Conservation (phyloP, 2,329 filamentous ascomycete genomes). For the Pseudogymnoascus sp. region DNA sequence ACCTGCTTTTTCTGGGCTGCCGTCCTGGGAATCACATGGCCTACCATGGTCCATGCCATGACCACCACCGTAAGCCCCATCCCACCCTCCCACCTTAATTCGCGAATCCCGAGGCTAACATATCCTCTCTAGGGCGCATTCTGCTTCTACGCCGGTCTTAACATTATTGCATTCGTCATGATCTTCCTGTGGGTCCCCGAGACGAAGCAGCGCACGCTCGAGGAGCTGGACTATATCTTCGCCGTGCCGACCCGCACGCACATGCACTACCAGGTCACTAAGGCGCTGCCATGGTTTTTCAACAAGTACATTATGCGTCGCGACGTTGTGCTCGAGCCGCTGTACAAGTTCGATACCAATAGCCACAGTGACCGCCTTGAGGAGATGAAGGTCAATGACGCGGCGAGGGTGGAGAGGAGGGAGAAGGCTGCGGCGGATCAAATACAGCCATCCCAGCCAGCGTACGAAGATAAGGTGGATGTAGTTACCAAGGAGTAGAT, state of each 20-base stretch:
- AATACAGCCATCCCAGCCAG: not conserved
- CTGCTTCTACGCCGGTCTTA: slow-evolving; percentile 46
- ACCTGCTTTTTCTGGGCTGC: slow-evolving; percentile 55
- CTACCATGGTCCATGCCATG: slow-evolving; percentile 35
- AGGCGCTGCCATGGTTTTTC: slow-evolving; percentile 52
- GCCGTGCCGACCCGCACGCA: slow-evolving; percentile 19
- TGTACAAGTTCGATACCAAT: slow-evolving; percentile 42
- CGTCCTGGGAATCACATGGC: slow-evolving; percentile 47
- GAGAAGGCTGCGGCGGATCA: not conserved
- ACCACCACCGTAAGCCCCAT: slow-evolving; percentile 13
- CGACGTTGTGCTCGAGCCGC: slow-evolving; percentile 38
- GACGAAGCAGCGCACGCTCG: slow-evolving; percentile 40
- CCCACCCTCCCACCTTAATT: not conserved
- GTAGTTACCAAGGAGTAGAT: not conserved
- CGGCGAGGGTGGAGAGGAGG: not conserved
- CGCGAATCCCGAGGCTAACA: not conserved
- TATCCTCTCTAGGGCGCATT: slow-evolving; percentile 36
- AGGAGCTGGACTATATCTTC: slow-evolving; percentile 40
- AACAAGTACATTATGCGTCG: slow-evolving; percentile 27
- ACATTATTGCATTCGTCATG: slow-evolving; percentile 45
- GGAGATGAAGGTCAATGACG: not conserved
- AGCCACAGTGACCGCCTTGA: not conserved
- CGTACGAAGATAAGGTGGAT: not conserved
- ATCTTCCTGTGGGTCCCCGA: slow-evolving; percentile 49
- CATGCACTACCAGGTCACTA: slow-evolving; percentile 26